Evolutionary conservation across 1,284 basidiomycete genomes (phyloP), one percentile per base, ranked within the genome.

Genomic region (Trametes sp.): DNA sequence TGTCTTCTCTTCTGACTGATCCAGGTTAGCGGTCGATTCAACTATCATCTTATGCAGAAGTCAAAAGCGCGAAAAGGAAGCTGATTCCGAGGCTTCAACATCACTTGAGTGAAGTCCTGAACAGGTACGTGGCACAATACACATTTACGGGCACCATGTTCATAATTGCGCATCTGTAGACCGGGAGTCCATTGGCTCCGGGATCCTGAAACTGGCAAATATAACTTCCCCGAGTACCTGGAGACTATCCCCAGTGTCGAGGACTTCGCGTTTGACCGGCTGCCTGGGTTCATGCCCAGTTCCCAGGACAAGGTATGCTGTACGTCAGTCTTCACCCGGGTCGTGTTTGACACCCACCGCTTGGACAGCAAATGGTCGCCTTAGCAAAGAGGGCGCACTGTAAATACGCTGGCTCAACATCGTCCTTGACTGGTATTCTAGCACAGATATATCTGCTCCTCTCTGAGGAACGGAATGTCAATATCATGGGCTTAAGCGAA

Each of bases 181-280:
- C 93, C 94, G 3, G 95, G 95, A n/a, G 90, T 98, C 0, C 93
- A 97, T 72, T 94, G 93, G 88, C 77, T 98, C 2, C 87, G 89
- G 70, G 96, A 99, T 71, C 92, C 94, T 1, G 84, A 94, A 10
- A 93, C 95, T 0, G 84, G 87, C 7, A 90, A 94, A 8, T 97
- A 94, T 79, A 98, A 98, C 74, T 98, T 95, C 73, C 78, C 88
- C 0, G 85, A 87, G 1, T 85, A 84, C 71, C 78, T 95, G 4
- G 85, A 91, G 72, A 77, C 78, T 8, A 87, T 98, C 48, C 93
- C 96, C 0, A 82, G 87, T 59, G 88, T 95, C 2, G 86, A 86
- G n/a, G 87, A 96, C 53, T 98, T 98, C 71, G 95, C 92, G n/a
- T 98, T 95, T 64, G 87, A 93, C 61, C 86, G 93, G 1, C 76